Evolutionary conservation across 805 yeast genomes (phyloP).

Genomic region (Aciculoconidium aculeatum): DNA sequence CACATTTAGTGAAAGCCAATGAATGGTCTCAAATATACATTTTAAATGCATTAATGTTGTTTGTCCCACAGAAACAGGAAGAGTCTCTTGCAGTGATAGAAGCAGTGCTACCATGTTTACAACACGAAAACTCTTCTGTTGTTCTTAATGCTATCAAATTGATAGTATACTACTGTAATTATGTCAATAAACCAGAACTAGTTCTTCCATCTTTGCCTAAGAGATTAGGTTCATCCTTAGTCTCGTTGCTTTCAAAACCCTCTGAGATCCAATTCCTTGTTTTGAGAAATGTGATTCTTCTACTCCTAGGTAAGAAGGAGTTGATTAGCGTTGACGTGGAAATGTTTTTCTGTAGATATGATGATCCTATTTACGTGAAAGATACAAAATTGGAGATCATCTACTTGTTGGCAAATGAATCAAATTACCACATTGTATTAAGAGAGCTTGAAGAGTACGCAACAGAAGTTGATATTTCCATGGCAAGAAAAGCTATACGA

Average conservation of each 20-base stretch:
- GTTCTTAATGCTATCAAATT: constrained; percentile 72
- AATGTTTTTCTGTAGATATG: constrained; percentile 73
- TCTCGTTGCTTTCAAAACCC: constrained; percentile 66
- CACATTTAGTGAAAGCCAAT: constrained; percentile 31
- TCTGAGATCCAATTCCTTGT: constrained; percentile 81
- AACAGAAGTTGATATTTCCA: constrained; percentile 76
- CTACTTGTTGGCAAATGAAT: constrained; percentile 65
- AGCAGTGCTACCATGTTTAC: constrained; percentile 60
- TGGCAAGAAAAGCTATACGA: constrained; percentile 81
- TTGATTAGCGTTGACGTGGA: constrained; percentile 64
- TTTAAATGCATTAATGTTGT: constrained; percentile 58
- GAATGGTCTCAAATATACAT: constrained; percentile 76
- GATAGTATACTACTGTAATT: constrained; percentile 67
- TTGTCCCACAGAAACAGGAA: constrained; percentile 61
- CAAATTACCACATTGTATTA: constrained; percentile 55
- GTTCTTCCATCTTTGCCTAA: constrained; percentile 50
- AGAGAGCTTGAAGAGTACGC: constrained; percentile 82
- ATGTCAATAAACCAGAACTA: constrained; percentile 51
- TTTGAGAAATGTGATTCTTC: constrained; percentile 70
- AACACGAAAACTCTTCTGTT: constrained; percentile 76
- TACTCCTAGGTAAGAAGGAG: constrained; percentile 61
- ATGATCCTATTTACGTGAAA: constrained; percentile 83
- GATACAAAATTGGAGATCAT: constrained; percentile 87
- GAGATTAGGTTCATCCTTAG: constrained; percentile 62
- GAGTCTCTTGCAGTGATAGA: constrained; percentile 68